Base-by-base conservation (phyloP, 2,329 filamentous ascomycete genomes). In the Fusarium hostae region DNA sequence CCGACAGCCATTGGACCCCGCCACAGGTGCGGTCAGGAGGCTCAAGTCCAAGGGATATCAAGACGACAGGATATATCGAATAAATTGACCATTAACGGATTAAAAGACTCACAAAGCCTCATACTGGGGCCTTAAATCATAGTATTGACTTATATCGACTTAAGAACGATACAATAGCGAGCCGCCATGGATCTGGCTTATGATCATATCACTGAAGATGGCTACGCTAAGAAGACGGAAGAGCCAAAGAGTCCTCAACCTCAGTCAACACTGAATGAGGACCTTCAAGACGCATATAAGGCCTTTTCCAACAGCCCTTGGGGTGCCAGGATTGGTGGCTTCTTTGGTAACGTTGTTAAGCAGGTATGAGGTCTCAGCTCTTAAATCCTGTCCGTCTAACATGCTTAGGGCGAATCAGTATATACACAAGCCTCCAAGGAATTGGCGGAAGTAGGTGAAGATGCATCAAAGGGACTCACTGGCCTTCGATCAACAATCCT, bases 281-380 rank as follows among this genome's bases (percentile, higher is more conserved):
- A 99, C 78, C 88, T 99, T 70, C 94, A 97, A 82, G 94, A 98
- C 82, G 96, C 95, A 10, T 98, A 98, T 86, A 94, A 94, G 78
- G 95, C 95, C 28, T 93, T 99, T 78, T 95, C 94, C 6, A 89
- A 90, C 73, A 97, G 94, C 76, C 93, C 94, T 15, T 99, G 96
- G 96, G 96, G 95, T 47, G 90, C 92, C 26, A 90, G 89, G 75
- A 89, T 99, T 35, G 95, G 96, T 39, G 95, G 94, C 10, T 93
- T 97, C 80, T 91, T 97, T 78, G 93, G 93, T 50, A 95, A 88
- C 77, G 95, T 97, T n/a, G 93, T 94, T 79, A 97, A 97, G 83
- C 95, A 97, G 90, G 92, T 93, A 83, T 71, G 85, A 76, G 39
- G 55, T 39, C 57, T 26, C 35, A 28, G 30, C 57, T 61, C 34